Conservation (phyloP, 2,329 filamentous ascomycete genomes). For the Fusarium phyllophilum region DNA sequence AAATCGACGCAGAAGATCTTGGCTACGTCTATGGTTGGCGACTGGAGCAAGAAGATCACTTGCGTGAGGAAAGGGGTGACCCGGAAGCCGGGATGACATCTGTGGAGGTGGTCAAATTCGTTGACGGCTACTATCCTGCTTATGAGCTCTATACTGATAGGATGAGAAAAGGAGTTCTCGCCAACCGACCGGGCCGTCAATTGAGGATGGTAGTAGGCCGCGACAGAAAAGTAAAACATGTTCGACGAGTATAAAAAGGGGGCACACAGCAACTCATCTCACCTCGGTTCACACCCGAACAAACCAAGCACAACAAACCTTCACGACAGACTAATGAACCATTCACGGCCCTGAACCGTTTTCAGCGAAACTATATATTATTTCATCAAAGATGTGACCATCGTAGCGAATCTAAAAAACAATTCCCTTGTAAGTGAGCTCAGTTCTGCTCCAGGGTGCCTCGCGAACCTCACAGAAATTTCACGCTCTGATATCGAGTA, state of each 20-base stretch:
- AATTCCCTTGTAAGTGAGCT: conserved; percentile 19
- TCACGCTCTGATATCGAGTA: conserved; percentile 28
- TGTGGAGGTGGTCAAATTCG: conserved; percentile 80
- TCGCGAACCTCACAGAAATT: conserved; percentile 27
- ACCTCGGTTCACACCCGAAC: background rate
- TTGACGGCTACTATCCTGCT: conserved; percentile 74
- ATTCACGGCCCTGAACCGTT: conserved; percentile 26
- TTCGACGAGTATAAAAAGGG: conserved; percentile 56
- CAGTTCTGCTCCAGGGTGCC: conserved; percentile 16
- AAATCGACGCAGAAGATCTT: conserved; percentile 75
- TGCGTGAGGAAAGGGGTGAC: conserved; percentile 71
- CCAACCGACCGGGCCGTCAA: conserved; percentile 62
- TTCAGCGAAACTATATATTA: conserved; percentile 17
- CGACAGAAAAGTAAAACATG: conserved; percentile 68
- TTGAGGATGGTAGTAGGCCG: conserved; percentile 70
- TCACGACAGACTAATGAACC: conserved; percentile 36
- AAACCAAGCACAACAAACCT: conserved; percentile 4
- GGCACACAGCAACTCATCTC: background rate
- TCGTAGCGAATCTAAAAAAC: conserved; percentile 25
- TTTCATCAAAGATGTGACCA: conserved; percentile 21
- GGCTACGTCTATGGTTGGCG: conserved; percentile 87
- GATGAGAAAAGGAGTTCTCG: conserved; percentile 67
- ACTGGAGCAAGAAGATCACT: conserved; percentile 78
- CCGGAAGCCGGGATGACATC: conserved; percentile 77
- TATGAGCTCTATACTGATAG: conserved; percentile 75